Evolutionary conservation across 352 stramenopile genomes (phyloP), one percentile per base, ranked within the genome.

Genomic region (Blastocystis sp.): DNA sequence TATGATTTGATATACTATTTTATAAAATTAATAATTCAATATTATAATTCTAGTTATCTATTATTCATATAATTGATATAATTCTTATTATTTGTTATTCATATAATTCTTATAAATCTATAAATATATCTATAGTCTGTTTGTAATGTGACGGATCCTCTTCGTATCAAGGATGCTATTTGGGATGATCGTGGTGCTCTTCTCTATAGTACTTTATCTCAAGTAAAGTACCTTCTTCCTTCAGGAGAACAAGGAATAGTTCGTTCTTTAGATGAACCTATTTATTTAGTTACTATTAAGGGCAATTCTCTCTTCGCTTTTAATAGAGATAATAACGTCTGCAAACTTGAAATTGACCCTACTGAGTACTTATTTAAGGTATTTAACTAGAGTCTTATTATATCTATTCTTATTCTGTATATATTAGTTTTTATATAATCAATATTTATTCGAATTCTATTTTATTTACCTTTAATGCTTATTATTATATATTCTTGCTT

Each of bases 311-410:
- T 95, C 21, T 82, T 84, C 70, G 62, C 31, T 9, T 77, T 98
- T 9, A 89, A 96, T 73, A 84, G 90, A 27, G 88, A 96, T 69
- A 81, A 80, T 32, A 94, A 94, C 71, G 84, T 91, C 69, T 78
- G 85, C 52, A 86, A 84, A 16, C 81, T 98, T 67, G 80, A 81
- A 25, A 90, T 96, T 45, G 90, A 98, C 65, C 82, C 92, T 13
- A 97, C 91, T 0, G 91, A 98, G 77, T 93, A 86, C 48, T 77
- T 92, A 45, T 98, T 98, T 75, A 98, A 98, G 79, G 46, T 56
- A 6, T 32, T 2, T 19, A n/a, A 7, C 80, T 95, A 47, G 77
- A 76, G 23, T 70, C n/a, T n/a, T n/a, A n/a, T n/a, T n/a, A n/a
- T n/a, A n/a, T n/a, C n/a, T n/a, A n/a, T n/a, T n/a, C n/a, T n/a